Evolutionary conservation across 1,284 basidiomycete genomes (phyloP).

Genomic region (Cryptococcus maquisensis): DNA sequence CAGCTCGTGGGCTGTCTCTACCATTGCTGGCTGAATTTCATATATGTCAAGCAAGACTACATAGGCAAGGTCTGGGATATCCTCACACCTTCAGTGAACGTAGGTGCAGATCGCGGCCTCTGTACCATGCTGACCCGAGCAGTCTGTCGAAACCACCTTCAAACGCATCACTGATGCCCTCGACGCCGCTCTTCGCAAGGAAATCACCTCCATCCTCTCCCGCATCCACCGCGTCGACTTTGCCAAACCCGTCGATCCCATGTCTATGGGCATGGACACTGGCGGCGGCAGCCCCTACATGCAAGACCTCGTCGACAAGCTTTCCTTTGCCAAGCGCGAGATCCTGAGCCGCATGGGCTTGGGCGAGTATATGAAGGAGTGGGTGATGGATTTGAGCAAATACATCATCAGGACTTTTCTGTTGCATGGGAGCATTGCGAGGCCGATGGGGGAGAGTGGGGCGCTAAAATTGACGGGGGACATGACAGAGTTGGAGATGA

Average conservation of each 20-base stretch:
- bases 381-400: constrained; percentile 65
- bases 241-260: constrained; percentile 60
- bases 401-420: constrained; percentile 79
- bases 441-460: constrained; percentile 79
- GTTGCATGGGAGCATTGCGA: constrained; percentile 79
- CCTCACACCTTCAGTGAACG: constrained; percentile 62
- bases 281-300: constrained; percentile 73
- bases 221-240: constrained; percentile 80
- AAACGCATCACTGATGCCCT: constrained; percentile 66
- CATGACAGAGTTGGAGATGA: constrained; percentile 93
- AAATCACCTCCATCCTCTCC: constrained; percentile 69
- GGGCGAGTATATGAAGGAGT: constrained; percentile 64
- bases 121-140: neutral
- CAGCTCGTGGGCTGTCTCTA: constrained; percentile 73
- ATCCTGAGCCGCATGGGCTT: constrained; percentile 66
- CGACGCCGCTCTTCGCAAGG: constrained; percentile 67
- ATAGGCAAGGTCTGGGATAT: constrained; percentile 59
- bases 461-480: constrained; percentile 89
- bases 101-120: constrained; percentile 44
- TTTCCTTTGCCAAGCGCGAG: constrained; percentile 71
- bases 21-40: constrained; percentile 67
- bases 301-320: constrained; percentile 81
- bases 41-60: constrained; percentile 67
- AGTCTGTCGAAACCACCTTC: constrained; percentile 52
- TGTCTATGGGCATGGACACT: constrained; percentile 53